A percentile compares a stretch with the other conserved stretches of the same genome.
Evolutionary conservation across 164 flowering plant species (phyloP).

Genomic region (Magnolia changhungtana): DNA sequence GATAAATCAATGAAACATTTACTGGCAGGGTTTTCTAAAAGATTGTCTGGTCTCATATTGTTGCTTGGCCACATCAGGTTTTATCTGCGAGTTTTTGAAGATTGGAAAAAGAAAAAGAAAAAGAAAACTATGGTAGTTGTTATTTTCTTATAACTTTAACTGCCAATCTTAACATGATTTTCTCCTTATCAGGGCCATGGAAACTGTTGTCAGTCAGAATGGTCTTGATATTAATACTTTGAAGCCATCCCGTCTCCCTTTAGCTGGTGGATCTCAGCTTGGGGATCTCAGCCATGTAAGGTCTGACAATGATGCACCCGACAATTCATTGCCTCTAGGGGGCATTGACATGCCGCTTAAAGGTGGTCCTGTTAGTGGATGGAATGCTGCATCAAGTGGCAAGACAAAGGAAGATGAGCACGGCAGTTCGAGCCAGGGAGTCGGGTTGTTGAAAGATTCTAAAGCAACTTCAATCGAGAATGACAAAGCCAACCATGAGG

Average conservation of each 20-base stretch:
- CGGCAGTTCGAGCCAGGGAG: constrained; percentile 54
- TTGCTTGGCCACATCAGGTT: no score
- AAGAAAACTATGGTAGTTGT: no score
- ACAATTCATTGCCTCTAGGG: constrained; percentile 7
- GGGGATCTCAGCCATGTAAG: constrained; percentile 48
- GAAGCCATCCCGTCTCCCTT: constrained; percentile 71
- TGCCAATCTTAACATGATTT: background rate
- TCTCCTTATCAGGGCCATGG: constrained; percentile 80
- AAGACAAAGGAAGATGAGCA: constrained; percentile 19
- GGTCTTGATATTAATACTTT: constrained; percentile 89
- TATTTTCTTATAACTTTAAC: background rate
- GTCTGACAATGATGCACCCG: constrained; percentile 19
- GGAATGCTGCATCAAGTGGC: constrained; percentile 26
- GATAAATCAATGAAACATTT: no score
- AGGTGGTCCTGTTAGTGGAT: constrained; percentile 20
- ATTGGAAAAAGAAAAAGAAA: no score
- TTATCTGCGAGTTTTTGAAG: no score
- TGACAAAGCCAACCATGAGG: constrained; percentile 46
- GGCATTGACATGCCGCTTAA: constrained; percentile 13
- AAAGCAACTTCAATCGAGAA: constrained; percentile 39
- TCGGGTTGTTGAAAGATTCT: constrained; percentile 43
- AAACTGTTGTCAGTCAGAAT: constrained; percentile 86
- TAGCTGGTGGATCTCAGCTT: constrained; percentile 50
- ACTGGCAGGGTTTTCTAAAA: no score
- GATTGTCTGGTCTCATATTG: no score